Evolutionary conservation across 2,329 filamentous ascomycete species (phyloP).

Genomic region (Zopfia rhizophila): DNA sequence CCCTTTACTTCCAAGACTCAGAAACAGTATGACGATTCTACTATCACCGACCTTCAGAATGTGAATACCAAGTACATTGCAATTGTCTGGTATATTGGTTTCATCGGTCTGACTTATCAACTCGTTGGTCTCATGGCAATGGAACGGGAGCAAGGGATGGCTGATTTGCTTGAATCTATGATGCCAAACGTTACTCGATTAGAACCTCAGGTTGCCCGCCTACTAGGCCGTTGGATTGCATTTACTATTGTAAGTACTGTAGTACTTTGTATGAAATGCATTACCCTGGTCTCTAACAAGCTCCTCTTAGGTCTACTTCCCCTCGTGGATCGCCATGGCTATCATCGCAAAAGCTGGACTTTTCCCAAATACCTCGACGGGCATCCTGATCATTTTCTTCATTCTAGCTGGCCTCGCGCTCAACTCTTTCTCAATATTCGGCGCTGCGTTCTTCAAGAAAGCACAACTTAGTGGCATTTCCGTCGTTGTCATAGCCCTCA

Average conservation of each 20-base stretch:
- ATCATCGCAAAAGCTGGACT: slow-evolving; percentile 71
- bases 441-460: slow-evolving; percentile 81
- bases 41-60: slow-evolving; percentile 74
- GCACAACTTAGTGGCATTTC: slow-evolving; percentile 85
- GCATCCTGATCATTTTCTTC: slow-evolving; percentile 65
- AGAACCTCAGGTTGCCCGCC: slow-evolving; percentile 78
- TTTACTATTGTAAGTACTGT: slow-evolving; percentile 69
- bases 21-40: slow-evolving; percentile 70
- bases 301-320: slow-evolving; percentile 68
- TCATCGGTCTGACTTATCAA: slow-evolving; percentile 84
- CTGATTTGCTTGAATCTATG: slow-evolving; percentile 87
- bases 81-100: slow-evolving; percentile 79
- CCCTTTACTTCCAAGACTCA: slow-evolving; percentile 77
- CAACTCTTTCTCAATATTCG: slow-evolving; percentile 79
- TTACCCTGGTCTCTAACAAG: background rate
- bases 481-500: slow-evolving; percentile 73
- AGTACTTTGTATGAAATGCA: background rate
- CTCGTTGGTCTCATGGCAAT: slow-evolving; percentile 82
- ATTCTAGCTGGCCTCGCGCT: slow-evolving; percentile 77
- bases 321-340: slow-evolving; percentile 80
- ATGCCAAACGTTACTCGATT: slow-evolving; percentile 78
- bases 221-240: slow-evolving; percentile 80
- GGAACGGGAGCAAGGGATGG: slow-evolving; percentile 86
- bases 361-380: slow-evolving; percentile 53
- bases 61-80: slow-evolving; percentile 77